Percentiles rank a stretch among this genome's conserved stretches.
Evolutionary conservation across 139 green algal species (phyloP).

Genomic region (Nannochloris sp.): DNA sequence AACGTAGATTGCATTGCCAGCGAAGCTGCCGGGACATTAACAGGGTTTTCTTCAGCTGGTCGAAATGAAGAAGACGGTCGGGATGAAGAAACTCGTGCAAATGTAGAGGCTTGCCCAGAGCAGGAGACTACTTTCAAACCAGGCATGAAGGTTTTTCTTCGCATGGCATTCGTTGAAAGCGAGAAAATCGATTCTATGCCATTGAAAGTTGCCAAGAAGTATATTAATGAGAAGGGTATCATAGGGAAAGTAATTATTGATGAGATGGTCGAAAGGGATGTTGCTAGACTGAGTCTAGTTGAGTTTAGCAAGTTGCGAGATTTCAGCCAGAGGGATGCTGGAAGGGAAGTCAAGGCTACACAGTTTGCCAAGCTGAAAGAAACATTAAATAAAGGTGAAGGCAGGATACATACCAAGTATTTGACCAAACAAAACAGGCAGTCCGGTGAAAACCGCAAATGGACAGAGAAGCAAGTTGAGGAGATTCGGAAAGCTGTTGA

Average conservation of each 20-base stretch:
- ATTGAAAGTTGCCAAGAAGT: background rate
- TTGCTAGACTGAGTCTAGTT: background rate
- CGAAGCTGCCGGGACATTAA: background rate
- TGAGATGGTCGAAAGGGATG: background rate
- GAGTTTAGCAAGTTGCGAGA: background rate
- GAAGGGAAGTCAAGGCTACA: background rate
- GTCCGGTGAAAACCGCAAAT: background rate
- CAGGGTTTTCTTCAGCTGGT: background rate
- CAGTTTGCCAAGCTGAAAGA: background rate
- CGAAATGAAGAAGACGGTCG: background rate
- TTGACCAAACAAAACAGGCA: background rate
- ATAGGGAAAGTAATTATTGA: conserved; percentile 1
- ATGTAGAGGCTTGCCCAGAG: background rate
- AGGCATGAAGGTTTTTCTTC: conserved; percentile 3
- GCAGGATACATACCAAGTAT: background rate
- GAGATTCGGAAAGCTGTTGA: background rate
- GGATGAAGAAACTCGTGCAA: background rate
- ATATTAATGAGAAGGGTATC: background rate
- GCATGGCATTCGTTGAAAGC: background rate
- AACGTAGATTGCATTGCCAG: background rate
- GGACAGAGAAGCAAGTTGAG: background rate
- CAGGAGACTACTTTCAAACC: background rate
- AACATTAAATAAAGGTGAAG: background rate
- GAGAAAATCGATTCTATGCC: background rate
- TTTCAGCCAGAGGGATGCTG: background rate